These are phyloP conservation scores for Lanmaoa pseudosensibilis DNA, from an alignment of 768 basidiomycete species.

Conservation along the genomic window DNA sequence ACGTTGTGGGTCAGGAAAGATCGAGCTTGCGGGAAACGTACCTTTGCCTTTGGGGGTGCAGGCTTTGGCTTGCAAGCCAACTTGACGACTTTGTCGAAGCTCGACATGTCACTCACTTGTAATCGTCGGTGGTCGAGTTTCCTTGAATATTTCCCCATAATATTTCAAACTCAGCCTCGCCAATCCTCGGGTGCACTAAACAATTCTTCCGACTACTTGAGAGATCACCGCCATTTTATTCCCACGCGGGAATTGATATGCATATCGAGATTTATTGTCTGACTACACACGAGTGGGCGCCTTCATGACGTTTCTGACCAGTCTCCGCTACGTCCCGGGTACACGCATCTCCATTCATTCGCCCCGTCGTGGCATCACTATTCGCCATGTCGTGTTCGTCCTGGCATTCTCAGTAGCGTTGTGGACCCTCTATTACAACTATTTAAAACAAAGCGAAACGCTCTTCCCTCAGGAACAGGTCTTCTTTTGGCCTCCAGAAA, in stretches of 20 bases:
- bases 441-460: background rate
- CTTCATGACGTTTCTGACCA: conserved; percentile 8
- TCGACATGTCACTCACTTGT: conserved; percentile 50
- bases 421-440: conserved; percentile 23
- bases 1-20: background rate
- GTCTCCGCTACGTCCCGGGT: background rate
- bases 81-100: conserved; percentile 91
- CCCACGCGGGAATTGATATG: background rate
- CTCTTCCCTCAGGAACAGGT: conserved; percentile 14
- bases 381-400: conserved; percentile 25
- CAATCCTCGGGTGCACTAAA: background rate
- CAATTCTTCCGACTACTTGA: background rate
- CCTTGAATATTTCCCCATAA: conserved; percentile 6
- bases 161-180: conserved; percentile 31
- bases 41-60: conserved; percentile 94
- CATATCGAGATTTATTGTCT: too few species aligned
- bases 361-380: conserved; percentile 18
- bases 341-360: background rate
- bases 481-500: conserved; percentile 24
- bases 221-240: background rate
- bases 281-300: background rate
- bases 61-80: conserved; percentile 97
- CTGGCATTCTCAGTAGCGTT: conserved; percentile 11
- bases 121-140: conserved; percentile 4
- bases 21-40: conserved; percentile 31